Conservation (phyloP, 2,329 filamentous ascomycete genomes). For the Cordyceps javanica region DNA sequence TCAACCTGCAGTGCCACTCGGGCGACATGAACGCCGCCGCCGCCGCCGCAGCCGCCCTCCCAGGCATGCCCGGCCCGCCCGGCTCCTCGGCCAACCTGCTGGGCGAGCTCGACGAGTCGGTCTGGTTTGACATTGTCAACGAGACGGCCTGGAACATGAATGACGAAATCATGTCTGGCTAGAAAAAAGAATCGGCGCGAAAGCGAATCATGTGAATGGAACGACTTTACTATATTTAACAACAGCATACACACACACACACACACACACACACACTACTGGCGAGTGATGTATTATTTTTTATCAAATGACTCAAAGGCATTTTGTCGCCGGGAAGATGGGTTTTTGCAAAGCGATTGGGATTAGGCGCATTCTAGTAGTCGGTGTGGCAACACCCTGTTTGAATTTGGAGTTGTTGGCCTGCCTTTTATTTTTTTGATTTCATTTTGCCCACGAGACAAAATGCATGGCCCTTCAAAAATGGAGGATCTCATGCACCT, state of each 20-base stretch:
- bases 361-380: not conserved
- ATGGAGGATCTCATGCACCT: too few relatives aligned
- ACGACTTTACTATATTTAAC: too few relatives aligned
- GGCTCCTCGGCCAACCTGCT: constrained; percentile 4
- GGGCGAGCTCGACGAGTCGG: constrained; percentile 13
- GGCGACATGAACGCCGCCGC: constrained; percentile 16
- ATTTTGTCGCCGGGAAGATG: not conserved
- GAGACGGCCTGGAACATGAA: constrained; percentile 14
- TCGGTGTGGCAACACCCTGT: not conserved
- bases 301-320: not conserved
- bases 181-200: not conserved
- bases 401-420: not conserved
- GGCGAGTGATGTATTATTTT: not conserved
- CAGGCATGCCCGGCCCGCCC: constrained; percentile 18
- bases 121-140: constrained; percentile 14
- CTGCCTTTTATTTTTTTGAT: not conserved
- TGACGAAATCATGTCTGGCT: constrained; percentile 14
- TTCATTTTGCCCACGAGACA: too few relatives aligned
- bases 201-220: not conserved
- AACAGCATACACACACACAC: too few relatives aligned
- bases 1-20: constrained; percentile 27
- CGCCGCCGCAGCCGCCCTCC: not conserved
- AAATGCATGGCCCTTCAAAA: too few relatives aligned
- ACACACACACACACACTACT: not conserved
- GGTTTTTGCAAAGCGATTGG: not conserved